Evolutionary conservation across 768 basidiomycete species (phyloP).

Genomic region (Tricholoma hemisulphureum): DNA sequence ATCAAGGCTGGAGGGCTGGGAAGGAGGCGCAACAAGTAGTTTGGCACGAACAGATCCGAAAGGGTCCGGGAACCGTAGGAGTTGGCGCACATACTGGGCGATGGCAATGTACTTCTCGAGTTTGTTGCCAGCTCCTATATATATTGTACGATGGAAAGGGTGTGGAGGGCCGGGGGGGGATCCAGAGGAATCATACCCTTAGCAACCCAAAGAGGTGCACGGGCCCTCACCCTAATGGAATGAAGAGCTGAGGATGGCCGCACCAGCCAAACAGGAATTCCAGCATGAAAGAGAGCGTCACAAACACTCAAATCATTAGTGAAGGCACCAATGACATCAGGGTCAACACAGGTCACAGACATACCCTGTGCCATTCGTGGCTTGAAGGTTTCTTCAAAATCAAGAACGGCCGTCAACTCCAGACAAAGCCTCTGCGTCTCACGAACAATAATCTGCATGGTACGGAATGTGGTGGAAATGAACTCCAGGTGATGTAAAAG

Average conservation of each 20-base stretch:
- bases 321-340: background rate
- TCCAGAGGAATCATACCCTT: background rate
- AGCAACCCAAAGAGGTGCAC: too few species aligned
- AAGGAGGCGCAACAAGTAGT: background rate
- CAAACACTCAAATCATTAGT: background rate
- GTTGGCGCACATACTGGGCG: background rate
- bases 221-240: background rate
- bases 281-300: background rate
- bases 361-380: background rate
- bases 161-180: background rate
- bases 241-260: background rate
- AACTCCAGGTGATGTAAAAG: too few species aligned
- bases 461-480: background rate
- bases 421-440: background rate
- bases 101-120: background rate
- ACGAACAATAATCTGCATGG: background rate
- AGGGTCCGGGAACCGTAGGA: background rate
- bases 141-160: background rate
- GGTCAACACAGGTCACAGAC: background rate
- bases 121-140: background rate
- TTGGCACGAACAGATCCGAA: background rate
- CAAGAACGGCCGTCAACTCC: background rate
- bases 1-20: background rate
- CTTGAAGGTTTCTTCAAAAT: background rate
- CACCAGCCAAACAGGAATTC: constrained; percentile 6